These are phyloP conservation scores for Pseudomicrostroma phylloplanum DNA, from an alignment of 1,284 basidiomycete genomes.

Conservation along the genomic window DNA sequence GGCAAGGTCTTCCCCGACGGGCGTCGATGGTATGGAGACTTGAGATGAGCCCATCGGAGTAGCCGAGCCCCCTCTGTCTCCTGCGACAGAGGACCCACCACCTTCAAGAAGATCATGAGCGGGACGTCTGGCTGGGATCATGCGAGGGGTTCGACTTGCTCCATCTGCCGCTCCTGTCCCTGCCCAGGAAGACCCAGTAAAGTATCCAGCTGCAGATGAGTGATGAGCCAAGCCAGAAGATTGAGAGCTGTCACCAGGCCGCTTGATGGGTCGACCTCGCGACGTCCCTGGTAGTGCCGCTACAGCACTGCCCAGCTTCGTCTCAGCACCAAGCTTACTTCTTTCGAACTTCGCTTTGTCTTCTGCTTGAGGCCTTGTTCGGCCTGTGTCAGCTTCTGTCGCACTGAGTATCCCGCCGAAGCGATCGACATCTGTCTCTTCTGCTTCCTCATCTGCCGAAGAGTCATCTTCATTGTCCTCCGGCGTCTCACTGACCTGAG, in stretches of 20 bases:
- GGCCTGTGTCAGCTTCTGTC: slow-evolving; percentile 68
- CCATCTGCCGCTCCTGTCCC: slow-evolving; percentile 11
- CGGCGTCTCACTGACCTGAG: background rate
- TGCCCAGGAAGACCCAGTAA: slow-evolving; percentile 16
- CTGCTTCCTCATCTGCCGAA: slow-evolving; percentile 8
- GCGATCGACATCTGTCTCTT: slow-evolving; percentile 55
- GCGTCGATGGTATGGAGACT: background rate
- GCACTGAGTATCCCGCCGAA: slow-evolving; percentile 69
- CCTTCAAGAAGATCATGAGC: background rate
- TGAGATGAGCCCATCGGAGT: background rate
- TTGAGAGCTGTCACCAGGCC: slow-evolving; percentile 3
- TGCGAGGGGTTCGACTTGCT: background rate
- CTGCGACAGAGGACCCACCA: too few relatives aligned
- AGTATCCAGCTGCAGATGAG: slow-evolving; percentile 11
- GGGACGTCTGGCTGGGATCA: background rate
- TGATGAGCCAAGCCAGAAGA: too few relatives aligned
- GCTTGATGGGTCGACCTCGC: slow-evolving; percentile 13
- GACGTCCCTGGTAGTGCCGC: slow-evolving; percentile 21
- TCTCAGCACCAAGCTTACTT: slow-evolving; percentile 67
- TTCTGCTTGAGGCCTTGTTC: slow-evolving; percentile 61
- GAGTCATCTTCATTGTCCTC: background rate
- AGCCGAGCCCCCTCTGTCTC: slow-evolving; percentile 2
- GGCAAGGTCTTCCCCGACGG: background rate
- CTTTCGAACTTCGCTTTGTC: slow-evolving; percentile 75
- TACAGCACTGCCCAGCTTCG: slow-evolving; percentile 50